Conservation (phyloP, 1,284 basidiomycete genomes). For the Phellopilus nigrolimitatus region DNA sequence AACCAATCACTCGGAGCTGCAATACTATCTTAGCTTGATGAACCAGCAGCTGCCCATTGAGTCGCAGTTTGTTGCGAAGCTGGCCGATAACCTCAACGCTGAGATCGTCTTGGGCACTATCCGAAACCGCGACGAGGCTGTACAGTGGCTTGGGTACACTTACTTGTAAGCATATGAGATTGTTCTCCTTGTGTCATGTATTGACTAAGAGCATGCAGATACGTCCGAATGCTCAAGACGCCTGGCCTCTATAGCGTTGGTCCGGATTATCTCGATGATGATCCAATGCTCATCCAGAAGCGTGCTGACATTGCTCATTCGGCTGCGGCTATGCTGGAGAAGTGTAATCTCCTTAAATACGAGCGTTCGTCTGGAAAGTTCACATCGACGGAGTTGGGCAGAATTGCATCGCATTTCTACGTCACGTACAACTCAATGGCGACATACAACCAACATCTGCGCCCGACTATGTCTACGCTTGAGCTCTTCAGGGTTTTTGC, state of each 20-base stretch:
- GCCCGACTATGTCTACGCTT: conserved; percentile 81
- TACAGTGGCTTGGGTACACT: conserved; percentile 97
- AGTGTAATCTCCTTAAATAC: conserved; percentile 92
- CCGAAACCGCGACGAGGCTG: conserved; percentile 93
- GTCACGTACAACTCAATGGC: conserved; percentile 96
- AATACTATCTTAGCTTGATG: conserved; percentile 92
- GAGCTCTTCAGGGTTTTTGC: conserved; percentile 97
- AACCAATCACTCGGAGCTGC: conserved; percentile 94
- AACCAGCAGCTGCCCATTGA: conserved; percentile 98
- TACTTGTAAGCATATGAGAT: conserved; percentile 65
- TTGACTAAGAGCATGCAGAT: conserved; percentile 49
- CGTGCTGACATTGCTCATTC: conserved; percentile 93
- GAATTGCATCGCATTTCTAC: conserved; percentile 97
- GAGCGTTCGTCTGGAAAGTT: conserved; percentile 88
- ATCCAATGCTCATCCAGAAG: conserved; percentile 85
- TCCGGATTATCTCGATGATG: conserved; percentile 88
- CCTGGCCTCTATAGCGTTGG: conserved; percentile 89
- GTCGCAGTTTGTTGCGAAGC: conserved; percentile 87
- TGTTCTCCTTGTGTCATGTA: background rate
- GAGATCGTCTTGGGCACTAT: conserved; percentile 97
- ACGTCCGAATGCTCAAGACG: conserved; percentile 93
- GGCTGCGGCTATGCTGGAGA: conserved; percentile 91
- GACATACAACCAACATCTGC: conserved; percentile 93
- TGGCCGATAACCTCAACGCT: conserved; percentile 96
- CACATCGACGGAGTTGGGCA: conserved; percentile 87